phyloP scores from a whole-genome alignment of 306 rosid genomes.

The Cicer chorassanicum region DNA sequence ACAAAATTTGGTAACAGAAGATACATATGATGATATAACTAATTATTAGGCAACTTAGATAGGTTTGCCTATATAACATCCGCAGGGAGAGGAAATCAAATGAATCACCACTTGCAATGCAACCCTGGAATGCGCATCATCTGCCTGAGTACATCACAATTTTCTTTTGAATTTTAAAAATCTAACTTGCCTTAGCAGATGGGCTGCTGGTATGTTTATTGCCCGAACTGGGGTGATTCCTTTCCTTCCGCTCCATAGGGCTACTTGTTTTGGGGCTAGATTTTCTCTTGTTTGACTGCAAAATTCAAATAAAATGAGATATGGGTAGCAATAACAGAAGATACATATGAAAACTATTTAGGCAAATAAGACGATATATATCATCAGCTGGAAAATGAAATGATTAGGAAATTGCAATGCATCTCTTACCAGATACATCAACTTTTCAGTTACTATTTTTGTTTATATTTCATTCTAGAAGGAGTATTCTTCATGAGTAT shows the following conservation, averaged over 20 bases:
- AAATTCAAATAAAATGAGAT: constrained; percentile 18
- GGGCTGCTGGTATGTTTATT: constrained; percentile 65
- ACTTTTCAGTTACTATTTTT: too few relatives aligned
- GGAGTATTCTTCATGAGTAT: not conserved
- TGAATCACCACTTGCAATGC: constrained; percentile 13
- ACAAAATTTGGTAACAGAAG: not conserved
- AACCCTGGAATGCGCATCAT: not conserved
- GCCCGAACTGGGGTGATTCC: constrained; percentile 56
- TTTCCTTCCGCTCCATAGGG: constrained; percentile 69
- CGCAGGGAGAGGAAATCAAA: not conserved
- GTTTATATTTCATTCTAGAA: too few relatives aligned
- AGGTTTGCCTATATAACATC: not conserved
- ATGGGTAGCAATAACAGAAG: constrained; percentile 17
- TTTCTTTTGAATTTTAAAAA: constrained; percentile 20
- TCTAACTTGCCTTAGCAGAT: constrained; percentile 65
- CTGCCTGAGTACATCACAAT: not conserved
- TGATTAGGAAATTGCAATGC: constrained; percentile 1
- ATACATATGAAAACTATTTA: constrained; percentile 26
- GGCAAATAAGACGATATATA: not conserved
- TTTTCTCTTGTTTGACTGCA: constrained; percentile 89
- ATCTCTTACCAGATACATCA: not conserved
- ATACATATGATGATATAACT: not conserved
- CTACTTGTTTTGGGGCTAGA: constrained; percentile 60
- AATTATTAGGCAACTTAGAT: constrained; percentile 19
- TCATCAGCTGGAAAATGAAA: constrained; percentile 1